phyloP scores from a whole-genome alignment of 2,329 filamentous ascomycete species.

The Alternaria postmessia region DNA sequence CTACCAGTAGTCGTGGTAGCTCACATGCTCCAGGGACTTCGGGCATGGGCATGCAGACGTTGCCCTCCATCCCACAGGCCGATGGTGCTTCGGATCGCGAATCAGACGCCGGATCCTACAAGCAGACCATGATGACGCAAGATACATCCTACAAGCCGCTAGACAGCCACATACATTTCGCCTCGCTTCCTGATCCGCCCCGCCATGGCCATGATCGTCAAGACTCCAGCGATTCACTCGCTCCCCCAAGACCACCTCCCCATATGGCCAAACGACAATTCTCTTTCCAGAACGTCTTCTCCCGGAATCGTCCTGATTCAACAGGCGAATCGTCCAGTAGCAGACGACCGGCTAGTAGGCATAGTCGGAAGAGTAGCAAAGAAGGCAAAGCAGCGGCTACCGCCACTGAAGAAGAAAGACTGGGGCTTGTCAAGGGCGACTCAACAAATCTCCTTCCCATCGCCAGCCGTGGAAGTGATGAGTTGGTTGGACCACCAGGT shows the following conservation, averaged over 20 bases:
- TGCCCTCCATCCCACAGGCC: constrained; percentile 31
- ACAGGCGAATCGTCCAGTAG: constrained; percentile 30
- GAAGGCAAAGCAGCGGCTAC: constrained; percentile 52
- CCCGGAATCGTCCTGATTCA: constrained; percentile 53
- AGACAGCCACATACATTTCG: constrained; percentile 55
- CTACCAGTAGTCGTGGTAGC: constrained; percentile 36
- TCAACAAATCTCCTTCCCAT: constrained; percentile 48
- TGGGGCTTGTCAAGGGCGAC: constrained; percentile 84
- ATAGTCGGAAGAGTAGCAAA: constrained; percentile 46
- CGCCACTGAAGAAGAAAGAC: constrained; percentile 80
- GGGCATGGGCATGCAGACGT: constrained; percentile 32
- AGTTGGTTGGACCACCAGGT: constrained; percentile 20
- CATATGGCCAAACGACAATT: constrained; percentile 76
- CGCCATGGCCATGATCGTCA: constrained; percentile 48
- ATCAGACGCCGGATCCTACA: constrained; percentile 58
- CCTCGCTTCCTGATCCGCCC: constrained; percentile 42
- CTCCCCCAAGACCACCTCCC: constrained; percentile 66
- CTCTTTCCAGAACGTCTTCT: constrained; percentile 88
- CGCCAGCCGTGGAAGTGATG: constrained; percentile 30
- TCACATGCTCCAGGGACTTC: constrained; percentile 20
- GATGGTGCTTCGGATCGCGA: constrained; percentile 37
- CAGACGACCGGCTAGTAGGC: constrained; percentile 35
- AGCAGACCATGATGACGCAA: constrained; percentile 54
- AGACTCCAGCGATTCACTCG: constrained; percentile 55
- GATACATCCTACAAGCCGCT: constrained; percentile 58